Evolutionary conservation across 2,329 filamentous ascomycete genomes (phyloP).

Genomic region (Elsinoe perseae): DNA sequence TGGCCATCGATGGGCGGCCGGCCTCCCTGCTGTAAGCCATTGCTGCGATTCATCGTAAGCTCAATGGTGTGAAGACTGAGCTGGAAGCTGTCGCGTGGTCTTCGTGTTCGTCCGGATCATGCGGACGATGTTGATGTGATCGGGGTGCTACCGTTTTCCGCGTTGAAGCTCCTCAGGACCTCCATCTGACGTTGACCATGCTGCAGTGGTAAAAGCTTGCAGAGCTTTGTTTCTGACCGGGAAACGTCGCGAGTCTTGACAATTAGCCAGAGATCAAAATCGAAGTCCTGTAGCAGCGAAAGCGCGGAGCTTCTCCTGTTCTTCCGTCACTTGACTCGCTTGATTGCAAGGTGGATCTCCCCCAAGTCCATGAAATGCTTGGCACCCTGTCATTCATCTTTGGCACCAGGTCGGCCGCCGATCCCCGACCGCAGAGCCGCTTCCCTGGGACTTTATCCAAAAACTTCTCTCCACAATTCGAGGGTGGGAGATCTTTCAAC

Average conservation of each 20-base stretch:
- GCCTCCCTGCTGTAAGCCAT: slow-evolving; percentile 18
- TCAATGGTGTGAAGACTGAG: neutral
- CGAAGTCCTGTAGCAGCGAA: neutral
- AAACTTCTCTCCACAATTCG: slow-evolving; percentile 9
- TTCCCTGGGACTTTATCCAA: neutral
- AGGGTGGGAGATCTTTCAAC: neutral
- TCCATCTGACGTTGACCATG: slow-evolving; percentile 13
- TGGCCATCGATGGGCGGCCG: slow-evolving; percentile 16
- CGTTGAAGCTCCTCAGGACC: slow-evolving; percentile 8
- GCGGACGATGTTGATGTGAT: slow-evolving; percentile 14
- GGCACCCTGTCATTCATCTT: neutral
- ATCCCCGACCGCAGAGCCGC: slow-evolving; percentile 14
- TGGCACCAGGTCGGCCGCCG: neutral
- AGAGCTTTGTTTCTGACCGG: neutral
- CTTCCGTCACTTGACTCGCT: neutral
- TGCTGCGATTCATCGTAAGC: slow-evolving; percentile 18
- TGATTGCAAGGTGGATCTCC: slow-evolving; percentile 2
- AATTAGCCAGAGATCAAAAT: too few relatives aligned
- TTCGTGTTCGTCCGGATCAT: neutral
- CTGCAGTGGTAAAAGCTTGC: neutral
- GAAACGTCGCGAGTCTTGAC: too few relatives aligned
- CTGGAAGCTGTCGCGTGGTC: neutral
- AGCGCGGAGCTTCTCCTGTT: neutral
- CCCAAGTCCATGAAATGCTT: slow-evolving; percentile 1
- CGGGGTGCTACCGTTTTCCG: slow-evolving; percentile 10